Base-by-base conservation (phyloP, 75 land plant species). In the Selaginella moellendorffii region DNA sequence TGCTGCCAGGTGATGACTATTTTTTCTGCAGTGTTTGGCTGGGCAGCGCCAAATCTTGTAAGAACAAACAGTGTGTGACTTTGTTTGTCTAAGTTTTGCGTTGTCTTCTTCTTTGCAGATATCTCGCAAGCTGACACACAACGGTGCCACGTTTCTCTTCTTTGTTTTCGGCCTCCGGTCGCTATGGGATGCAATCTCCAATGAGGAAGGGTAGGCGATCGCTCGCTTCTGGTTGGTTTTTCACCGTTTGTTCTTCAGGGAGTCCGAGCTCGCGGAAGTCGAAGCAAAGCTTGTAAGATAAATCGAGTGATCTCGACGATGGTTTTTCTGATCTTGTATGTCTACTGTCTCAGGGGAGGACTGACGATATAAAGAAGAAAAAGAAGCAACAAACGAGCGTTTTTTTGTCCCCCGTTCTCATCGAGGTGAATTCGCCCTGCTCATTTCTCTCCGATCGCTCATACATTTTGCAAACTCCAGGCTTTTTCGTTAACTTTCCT, bases 401-500 rank as follows among this genome's bases (percentile, higher is more conserved):
- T 27, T n/a, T 63, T 22, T 51, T 70, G 54, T 64, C 66, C 27
- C 72, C 66, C 52, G 36, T 64, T 51, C 53, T 63, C 23, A 51
- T 53, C 52, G 72, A 62, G 66, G 71, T 61, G 14, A n/a, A n/a
- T n/a, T n/a, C n/a, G n/a, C n/a, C n/a, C n/a, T n/a, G n/a, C n/a
- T n/a, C n/a, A n/a, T n/a, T n/a, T n/a, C n/a, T n/a, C n/a, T n/a
- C n/a, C n/a, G n/a, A n/a, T n/a, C n/a, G n/a, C n/a, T n/a, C n/a
- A n/a, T n/a, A n/a, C n/a, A n/a, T n/a, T n/a, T n/a, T 36, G n/a
- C n/a, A n/a, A n/a, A n/a, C n/a, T 73, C 62, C 74, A 91, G 97
- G 86, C 97, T 31, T 91, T 91, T 63, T 85, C 97, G 9, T 71
- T 91, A 29, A 91, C 88, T 0, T 91, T 91, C 60, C 81, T 91